phyloP scores from a whole-genome alignment of 345 rosid species.

The Salix viminalis region DNA sequence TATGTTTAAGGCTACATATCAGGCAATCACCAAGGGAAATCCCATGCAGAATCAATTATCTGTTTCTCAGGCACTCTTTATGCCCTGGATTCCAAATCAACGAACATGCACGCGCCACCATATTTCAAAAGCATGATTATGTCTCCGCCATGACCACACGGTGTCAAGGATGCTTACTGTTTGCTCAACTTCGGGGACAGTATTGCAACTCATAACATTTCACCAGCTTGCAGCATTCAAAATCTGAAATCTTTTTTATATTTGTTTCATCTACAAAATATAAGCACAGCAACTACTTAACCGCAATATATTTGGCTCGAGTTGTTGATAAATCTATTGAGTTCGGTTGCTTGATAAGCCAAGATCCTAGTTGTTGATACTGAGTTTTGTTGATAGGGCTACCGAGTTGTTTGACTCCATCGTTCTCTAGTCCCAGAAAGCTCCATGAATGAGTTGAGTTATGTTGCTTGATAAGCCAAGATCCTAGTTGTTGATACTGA shows the following conservation, averaged over 20 bases:
- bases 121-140: conserved; percentile 83
- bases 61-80: conserved; percentile 47
- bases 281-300: no score
- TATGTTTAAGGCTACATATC: conserved; percentile 81
- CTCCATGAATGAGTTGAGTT: conserved; percentile 52
- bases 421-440: conserved; percentile 40
- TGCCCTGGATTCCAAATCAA: conserved; percentile 76
- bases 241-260: no score
- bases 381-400: no score
- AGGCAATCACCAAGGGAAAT: conserved; percentile 82
- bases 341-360: no score
- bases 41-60: conserved; percentile 74
- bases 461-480: no score
- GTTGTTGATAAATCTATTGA: no score
- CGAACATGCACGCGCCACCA: conserved; percentile 90
- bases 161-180: conserved; percentile 87
- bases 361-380: no score
- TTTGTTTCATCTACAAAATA: no score
- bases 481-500: no score
- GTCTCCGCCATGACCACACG: conserved; percentile 84
- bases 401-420: neutral
- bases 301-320: no score
- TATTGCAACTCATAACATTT: conserved; percentile 86
- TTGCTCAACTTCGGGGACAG: conserved; percentile 88
- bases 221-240: conserved; percentile 90